These are phyloP conservation scores for Posidonia oceanica DNA, from an alignment of 116 monocot species.

Conservation along the genomic window DNA sequence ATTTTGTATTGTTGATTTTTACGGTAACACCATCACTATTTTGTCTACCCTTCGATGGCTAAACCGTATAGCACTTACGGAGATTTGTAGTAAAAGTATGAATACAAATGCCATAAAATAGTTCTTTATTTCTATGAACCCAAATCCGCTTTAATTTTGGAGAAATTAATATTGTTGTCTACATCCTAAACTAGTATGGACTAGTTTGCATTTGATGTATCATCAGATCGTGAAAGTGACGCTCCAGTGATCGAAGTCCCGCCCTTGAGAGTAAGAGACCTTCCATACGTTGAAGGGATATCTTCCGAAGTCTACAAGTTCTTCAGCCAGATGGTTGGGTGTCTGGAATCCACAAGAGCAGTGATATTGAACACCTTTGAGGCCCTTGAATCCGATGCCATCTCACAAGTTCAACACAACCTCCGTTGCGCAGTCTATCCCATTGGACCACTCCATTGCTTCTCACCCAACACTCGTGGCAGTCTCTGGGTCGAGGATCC, in stretches of 20 bases:
- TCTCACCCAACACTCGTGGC: background rate
- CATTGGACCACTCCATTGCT: constrained; percentile 14
- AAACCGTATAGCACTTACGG: too few relatives aligned
- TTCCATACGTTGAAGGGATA: background rate
- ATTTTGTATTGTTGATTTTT: too few relatives aligned
- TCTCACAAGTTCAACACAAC: background rate
- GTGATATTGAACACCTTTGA: constrained; percentile 18
- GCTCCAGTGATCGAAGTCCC: background rate
- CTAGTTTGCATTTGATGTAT: too few relatives aligned
- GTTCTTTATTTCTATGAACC: too few relatives aligned
- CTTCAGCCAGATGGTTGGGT: background rate
- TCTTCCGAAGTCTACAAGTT: background rate
- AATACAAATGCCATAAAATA: too few relatives aligned
- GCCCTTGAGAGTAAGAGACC: constrained; percentile 11
- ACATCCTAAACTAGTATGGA: too few relatives aligned
- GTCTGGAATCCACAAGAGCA: background rate
- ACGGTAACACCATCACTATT: too few relatives aligned
- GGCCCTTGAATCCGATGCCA: background rate
- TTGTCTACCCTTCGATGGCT: too few relatives aligned
- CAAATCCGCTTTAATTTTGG: too few relatives aligned
- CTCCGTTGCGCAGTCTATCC: background rate
- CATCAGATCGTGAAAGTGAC: too few relatives aligned
- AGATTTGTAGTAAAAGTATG: too few relatives aligned
- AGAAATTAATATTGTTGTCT: too few relatives aligned
- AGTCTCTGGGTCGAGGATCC: constrained; percentile 4